Conservation (phyloP, 495 filamentous ascomycete species). For the Penicillium arizonense region DNA sequence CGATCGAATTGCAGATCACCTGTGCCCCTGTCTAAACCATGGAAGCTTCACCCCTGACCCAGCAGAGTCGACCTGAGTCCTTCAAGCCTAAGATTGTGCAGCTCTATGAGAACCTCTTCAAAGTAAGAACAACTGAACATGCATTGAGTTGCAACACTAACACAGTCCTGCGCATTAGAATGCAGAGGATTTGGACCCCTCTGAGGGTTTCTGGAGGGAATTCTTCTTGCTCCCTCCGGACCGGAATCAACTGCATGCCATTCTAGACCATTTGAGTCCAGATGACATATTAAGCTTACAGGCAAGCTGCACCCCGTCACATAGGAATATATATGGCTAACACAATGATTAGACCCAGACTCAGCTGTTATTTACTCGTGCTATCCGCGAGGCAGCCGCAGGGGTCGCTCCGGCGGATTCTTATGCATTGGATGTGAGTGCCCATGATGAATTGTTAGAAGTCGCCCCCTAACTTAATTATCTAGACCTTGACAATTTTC, state of each 20-base stretch:
- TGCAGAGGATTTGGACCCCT: conserved; percentile 60
- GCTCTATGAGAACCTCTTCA: conserved; percentile 85
- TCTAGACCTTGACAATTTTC: conserved; percentile 86
- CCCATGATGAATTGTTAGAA: background rate
- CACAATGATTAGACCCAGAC: conserved; percentile 57
- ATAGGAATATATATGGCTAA: conserved; percentile 8
- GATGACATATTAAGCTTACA: conserved; percentile 76
- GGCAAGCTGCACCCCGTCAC: conserved; percentile 33
- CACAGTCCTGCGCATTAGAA: conserved; percentile 15
- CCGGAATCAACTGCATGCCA: conserved; percentile 56
- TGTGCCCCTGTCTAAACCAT: conserved; percentile 42
- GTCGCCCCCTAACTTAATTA: conserved; percentile 36
- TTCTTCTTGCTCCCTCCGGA: conserved; percentile 89
- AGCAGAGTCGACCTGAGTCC: conserved; percentile 83
- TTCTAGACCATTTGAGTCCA: conserved; percentile 65
- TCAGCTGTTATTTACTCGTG: conserved; percentile 71
- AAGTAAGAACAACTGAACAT: conserved; percentile 49
- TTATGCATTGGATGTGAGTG: conserved; percentile 84
- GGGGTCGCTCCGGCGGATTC: conserved; percentile 63
- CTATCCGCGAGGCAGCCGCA: conserved; percentile 65
- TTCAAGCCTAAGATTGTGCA: conserved; percentile 93
- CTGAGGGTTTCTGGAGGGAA: conserved; percentile 94
- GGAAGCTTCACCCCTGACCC: conserved; percentile 91
- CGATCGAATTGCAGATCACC: conserved; percentile 14
- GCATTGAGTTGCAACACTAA: background rate